These are phyloP conservation scores for Trypanosoma cruzi DNA, from an alignment of 208 protist genomes.

Conservation along the genomic window DNA sequence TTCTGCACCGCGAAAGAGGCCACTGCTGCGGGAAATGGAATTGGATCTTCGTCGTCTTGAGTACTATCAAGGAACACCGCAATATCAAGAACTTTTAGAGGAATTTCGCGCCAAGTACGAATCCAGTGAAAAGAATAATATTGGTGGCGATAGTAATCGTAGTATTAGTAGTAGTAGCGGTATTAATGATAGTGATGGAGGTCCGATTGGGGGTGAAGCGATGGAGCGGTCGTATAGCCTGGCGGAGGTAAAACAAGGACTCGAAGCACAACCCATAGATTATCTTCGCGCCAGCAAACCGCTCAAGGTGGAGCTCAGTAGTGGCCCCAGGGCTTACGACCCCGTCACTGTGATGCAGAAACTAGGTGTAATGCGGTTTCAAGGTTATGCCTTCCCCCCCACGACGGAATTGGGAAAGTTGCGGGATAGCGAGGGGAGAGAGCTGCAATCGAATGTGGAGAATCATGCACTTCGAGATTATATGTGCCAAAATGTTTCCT, in stretches of 20 bases:
- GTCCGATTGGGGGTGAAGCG: constrained; percentile 1
- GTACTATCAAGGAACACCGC: constrained; percentile 77
- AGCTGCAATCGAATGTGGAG: constrained; percentile 4
- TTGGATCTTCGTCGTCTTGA: constrained; percentile 81
- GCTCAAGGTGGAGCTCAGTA: constrained; percentile 60
- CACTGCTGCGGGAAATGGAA: constrained; percentile 52
- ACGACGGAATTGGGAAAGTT: constrained; percentile 76
- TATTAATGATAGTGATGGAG: not conserved
- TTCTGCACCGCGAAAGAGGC: constrained; percentile 16
- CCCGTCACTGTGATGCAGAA: constrained; percentile 82
- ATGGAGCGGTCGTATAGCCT: constrained; percentile 41
- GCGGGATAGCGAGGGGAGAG: constrained; percentile 35
- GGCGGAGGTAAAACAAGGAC: constrained; percentile 59
- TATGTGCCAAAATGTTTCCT: constrained; percentile 5
- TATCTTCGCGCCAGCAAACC: constrained; percentile 63
- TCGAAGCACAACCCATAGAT: constrained; percentile 78
- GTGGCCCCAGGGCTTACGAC: constrained; percentile 75
- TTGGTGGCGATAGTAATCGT: not conserved
- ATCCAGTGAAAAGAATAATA: not conserved
- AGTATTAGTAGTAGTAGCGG: not conserved
- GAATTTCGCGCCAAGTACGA: constrained; percentile 77
- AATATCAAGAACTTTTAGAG: constrained; percentile 66
- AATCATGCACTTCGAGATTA: not conserved
- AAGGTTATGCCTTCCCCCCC: constrained; percentile 89
- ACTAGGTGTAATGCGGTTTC: constrained; percentile 74